Evolutionary conservation across 2,329 filamentous ascomycete species (phyloP), one percentile per base, ranked within the genome.

Genomic region (Xylaria multiplex): DNA sequence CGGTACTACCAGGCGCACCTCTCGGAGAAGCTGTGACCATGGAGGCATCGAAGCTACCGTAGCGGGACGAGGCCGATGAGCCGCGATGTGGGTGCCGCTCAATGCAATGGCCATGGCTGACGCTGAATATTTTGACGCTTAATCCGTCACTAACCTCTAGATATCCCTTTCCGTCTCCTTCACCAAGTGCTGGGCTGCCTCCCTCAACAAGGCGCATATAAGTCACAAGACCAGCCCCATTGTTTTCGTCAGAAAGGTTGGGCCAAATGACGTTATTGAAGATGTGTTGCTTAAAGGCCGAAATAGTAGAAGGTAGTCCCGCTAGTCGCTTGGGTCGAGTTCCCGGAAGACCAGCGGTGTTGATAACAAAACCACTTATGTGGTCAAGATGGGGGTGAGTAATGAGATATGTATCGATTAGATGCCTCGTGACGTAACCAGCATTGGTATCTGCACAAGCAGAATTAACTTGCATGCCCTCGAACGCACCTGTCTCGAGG

Each of bases 251-350:
- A 0, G 93, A 96, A 45, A 99, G 81, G 72, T 99, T 99, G 0
- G 96, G 96, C 96, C 96, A 99, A 60, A 98, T 97, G 64, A 97
- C 83, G 75, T 97, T 96, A 79, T 99, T 99, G 83, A 99, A 99
- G 66, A 99, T 93, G 79, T 99, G 94, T 0, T 85, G 89, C 77
- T 97, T 98, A 79, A 99, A 90, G 0, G 95, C 94, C 52, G 93
- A 86, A 58, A 99, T 94, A n/a, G 95, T 97, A 32, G 89, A 90
- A 0, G 94, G 93, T 3, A 98, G 82, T 0, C 92, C 95, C 1
- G 95, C 93, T 14, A 99, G 83, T 27, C 91, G 88, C 79, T 98
- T 99, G 0, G 93, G 93, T 32, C 90, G 88, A 2, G 91, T 88
- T 35, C 91, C 92, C 35, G 93, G 90, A 22, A 96, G 87, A 2